Evolutionary conservation across 768 basidiomycete species (phyloP).

Genomic region (Lactarius indigo): DNA sequence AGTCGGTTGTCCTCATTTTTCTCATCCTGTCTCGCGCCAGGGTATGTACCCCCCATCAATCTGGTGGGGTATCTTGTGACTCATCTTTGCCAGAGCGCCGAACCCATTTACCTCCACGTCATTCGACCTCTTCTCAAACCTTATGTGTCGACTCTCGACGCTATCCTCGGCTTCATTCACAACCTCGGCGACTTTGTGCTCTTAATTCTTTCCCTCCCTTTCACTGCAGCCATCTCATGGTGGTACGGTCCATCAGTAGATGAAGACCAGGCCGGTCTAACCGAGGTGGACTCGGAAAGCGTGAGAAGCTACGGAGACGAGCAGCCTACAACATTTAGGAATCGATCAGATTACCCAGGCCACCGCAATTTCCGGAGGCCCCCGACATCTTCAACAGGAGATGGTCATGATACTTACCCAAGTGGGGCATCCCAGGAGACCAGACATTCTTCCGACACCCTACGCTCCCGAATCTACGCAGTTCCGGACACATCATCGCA

Average conservation of each 20-base stretch:
- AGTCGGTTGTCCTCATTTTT: slow-evolving; percentile 68
- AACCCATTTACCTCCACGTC: slow-evolving; percentile 78
- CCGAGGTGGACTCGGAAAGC: slow-evolving; percentile 25
- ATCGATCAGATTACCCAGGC: neutral
- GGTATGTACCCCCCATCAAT: slow-evolving; percentile 36
- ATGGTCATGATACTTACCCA: slow-evolving; percentile 4
- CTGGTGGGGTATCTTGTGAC: neutral
- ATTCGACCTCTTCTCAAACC: slow-evolving; percentile 78
- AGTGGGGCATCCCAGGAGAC: slow-evolving; percentile 3
- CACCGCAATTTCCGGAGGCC: neutral
- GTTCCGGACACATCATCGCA: slow-evolving; percentile 2
- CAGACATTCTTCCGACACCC: slow-evolving; percentile 11
- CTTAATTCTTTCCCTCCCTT: slow-evolving; percentile 41
- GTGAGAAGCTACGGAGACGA: slow-evolving; percentile 20
- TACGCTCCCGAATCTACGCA: slow-evolving; percentile 14
- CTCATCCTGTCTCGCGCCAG: slow-evolving; percentile 72
- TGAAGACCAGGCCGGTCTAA: slow-evolving; percentile 19
- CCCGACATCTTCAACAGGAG: neutral
- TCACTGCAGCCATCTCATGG: slow-evolving; percentile 35
- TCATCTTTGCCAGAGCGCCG: slow-evolving; percentile 58
- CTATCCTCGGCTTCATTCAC: slow-evolving; percentile 54
- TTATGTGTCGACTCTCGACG: slow-evolving; percentile 63
- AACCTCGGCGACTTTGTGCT: slow-evolving; percentile 62
- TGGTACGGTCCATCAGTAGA: slow-evolving; percentile 30
- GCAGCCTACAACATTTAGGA: slow-evolving; percentile 3